Evolutionary conservation across 768 basidiomycete species (phyloP).

Genomic region (Lactarius hengduanensis): DNA sequence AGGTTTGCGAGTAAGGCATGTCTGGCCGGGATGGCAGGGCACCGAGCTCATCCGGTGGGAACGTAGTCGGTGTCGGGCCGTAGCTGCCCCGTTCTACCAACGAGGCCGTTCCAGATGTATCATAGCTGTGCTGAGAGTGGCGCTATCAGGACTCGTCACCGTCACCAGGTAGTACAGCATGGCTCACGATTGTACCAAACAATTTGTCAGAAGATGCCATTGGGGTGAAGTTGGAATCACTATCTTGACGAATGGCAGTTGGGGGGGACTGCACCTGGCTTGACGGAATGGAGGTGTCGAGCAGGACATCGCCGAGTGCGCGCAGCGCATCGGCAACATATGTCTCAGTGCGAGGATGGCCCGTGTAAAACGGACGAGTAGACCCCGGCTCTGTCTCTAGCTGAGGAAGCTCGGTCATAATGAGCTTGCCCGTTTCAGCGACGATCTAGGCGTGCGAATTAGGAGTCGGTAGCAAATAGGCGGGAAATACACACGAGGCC

Average conservation of each 20-base stretch:
- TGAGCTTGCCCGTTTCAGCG: conserved; percentile 54
- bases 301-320: conserved; percentile 50
- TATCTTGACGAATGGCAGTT: background rate
- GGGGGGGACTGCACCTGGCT: conserved; percentile 22
- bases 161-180: background rate
- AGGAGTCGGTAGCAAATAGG: background rate
- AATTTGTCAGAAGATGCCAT: background rate
- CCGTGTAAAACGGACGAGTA: conserved; percentile 67
- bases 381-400: conserved; percentile 80
- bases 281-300: conserved; percentile 42
- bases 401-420: conserved; percentile 66
- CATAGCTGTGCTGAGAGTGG: background rate
- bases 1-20: background rate
- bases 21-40: conserved; percentile 3
- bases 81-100: background rate
- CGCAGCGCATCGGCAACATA: conserved; percentile 63
- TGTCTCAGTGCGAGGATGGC: conserved; percentile 59
- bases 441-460: conserved; percentile 41
- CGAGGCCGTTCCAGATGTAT: background rate
- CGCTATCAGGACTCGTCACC: background rate
- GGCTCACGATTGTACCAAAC: background rate
- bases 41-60: conserved; percentile 14
- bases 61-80: background rate
- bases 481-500: conserved; percentile 46
- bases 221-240: background rate